Conservation (phyloP, 2,329 filamentous ascomycete species). For the Purpureocillium lavendulum region DNA sequence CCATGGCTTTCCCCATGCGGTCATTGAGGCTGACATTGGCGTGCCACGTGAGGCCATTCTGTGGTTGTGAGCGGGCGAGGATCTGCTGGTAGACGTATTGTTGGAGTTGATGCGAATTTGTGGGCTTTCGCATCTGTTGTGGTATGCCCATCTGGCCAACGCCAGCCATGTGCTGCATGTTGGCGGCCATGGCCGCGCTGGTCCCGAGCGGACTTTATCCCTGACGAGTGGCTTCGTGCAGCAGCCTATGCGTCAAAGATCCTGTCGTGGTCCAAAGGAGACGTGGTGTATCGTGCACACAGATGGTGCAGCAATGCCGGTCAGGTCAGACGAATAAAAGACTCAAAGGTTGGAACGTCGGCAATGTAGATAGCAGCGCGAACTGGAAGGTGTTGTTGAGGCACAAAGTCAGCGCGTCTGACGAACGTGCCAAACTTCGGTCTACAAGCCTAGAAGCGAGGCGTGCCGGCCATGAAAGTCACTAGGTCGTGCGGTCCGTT, state of each 20-base stretch:
- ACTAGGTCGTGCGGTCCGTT: too few species aligned
- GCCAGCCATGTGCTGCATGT: slow-evolving; percentile 48
- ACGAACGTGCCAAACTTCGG: too few species aligned
- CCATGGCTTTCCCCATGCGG: slow-evolving; percentile 32
- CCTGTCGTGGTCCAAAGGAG: neutral
- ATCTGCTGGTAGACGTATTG: slow-evolving; percentile 32
- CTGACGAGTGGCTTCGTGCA: slow-evolving; percentile 6
- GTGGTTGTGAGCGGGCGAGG: slow-evolving; percentile 21
- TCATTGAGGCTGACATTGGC: slow-evolving; percentile 26
- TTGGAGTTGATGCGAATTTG: slow-evolving; percentile 21
- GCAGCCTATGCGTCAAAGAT: neutral
- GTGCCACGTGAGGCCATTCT: slow-evolving; percentile 29
- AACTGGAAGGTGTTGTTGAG: too few species aligned
- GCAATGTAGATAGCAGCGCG: too few species aligned
- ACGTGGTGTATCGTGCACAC: too few species aligned
- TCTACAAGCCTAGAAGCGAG: too few species aligned
- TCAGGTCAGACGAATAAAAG: too few species aligned
- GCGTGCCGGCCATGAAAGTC: too few species aligned
- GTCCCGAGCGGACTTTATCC: slow-evolving; percentile 11
- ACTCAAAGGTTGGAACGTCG: too few species aligned
- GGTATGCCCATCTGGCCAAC: slow-evolving; percentile 34
- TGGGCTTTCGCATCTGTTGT: slow-evolving; percentile 28
- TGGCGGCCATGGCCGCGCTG: slow-evolving; percentile 49
- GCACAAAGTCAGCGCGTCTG: too few species aligned
- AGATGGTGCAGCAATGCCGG: too few species aligned